These are phyloP conservation scores for Aspergillus luchuensis DNA, from an alignment of 2,329 filamentous ascomycete species.

Conservation along the genomic window DNA sequence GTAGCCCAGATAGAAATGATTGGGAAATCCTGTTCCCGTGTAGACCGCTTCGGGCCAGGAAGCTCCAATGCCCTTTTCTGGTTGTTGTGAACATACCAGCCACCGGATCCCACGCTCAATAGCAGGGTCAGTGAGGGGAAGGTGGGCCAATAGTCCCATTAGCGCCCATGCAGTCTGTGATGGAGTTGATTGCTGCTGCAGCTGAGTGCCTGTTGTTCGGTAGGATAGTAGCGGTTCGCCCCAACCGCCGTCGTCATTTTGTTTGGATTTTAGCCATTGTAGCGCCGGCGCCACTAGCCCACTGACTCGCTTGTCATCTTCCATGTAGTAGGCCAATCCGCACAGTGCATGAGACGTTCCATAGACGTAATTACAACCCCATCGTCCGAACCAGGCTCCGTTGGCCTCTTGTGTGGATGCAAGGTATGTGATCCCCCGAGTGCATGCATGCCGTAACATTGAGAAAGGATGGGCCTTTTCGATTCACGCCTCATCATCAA, in stretches of 20 bases:
- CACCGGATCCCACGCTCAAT: constrained; percentile 22
- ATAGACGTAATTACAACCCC: constrained; percentile 40
- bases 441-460: constrained; percentile 11
- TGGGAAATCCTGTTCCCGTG: constrained; percentile 29
- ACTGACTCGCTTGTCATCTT: not conserved
- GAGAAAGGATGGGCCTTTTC: not conserved
- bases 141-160: constrained; percentile 28
- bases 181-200: constrained; percentile 26
- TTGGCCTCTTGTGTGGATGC: constrained; percentile 24
- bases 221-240: constrained; percentile 32
- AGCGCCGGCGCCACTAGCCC: constrained; percentile 8
- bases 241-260: constrained; percentile 38
- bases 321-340: constrained; percentile 28
- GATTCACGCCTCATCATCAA: constrained; percentile 19
- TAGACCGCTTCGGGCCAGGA: constrained; percentile 24
- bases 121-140: constrained; percentile 10
- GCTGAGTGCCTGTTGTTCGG: constrained; percentile 12
- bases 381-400: constrained; percentile 38
- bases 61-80: not conserved
- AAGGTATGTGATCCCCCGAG: constrained; percentile 29
- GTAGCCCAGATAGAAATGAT: constrained; percentile 27
- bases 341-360: constrained; percentile 37
- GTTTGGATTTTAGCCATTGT: constrained; percentile 28
- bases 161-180: constrained; percentile 40
- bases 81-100: constrained; percentile 15